phyloP scores from a whole-genome alignment of 768 basidiomycete species.

The Wakefieldia striispora region DNA sequence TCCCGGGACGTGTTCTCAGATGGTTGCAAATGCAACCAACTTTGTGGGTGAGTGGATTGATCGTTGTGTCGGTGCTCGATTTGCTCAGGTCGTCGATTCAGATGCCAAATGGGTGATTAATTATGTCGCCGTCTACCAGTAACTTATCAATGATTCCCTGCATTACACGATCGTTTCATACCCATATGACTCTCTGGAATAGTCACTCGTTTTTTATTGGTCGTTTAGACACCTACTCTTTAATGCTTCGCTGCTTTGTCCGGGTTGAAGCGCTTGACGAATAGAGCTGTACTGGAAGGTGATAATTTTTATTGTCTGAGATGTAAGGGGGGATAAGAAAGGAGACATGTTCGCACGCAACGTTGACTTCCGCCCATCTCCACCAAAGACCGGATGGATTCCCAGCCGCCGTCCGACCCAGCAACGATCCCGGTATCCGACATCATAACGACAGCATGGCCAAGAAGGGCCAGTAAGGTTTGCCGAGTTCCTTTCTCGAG shows the following conservation, averaged over 20 bases:
- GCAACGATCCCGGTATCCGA: conserved; percentile 50
- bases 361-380: conserved; percentile 28
- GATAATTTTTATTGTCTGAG: too few species aligned
- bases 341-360: conserved; percentile 30
- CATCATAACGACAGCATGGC: conserved; percentile 46
- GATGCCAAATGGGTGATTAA: conserved; percentile 58
- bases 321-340: conserved; percentile 18
- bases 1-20: conserved; percentile 43
- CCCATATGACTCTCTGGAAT: too few species aligned
- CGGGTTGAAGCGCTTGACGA: not conserved
- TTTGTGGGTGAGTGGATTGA: conserved; percentile 39
- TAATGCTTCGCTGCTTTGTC: conserved; percentile 7
- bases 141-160: not conserved
- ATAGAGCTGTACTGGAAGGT: too few species aligned
- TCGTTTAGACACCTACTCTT: not conserved
- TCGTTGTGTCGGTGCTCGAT: too few species aligned
- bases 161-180: not conserved
- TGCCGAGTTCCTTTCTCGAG: conserved; percentile 14
- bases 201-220: not conserved
- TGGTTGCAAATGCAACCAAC: conserved; percentile 55
- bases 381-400: conserved; percentile 31
- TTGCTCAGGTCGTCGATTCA: conserved; percentile 22
- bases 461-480: conserved; percentile 53
- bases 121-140: conserved; percentile 53
- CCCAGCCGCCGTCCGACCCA: conserved; percentile 34